These are phyloP conservation scores for Penicillium cataractarum DNA, from an alignment of 495 filamentous ascomycete species.

Conservation along the genomic window DNA sequence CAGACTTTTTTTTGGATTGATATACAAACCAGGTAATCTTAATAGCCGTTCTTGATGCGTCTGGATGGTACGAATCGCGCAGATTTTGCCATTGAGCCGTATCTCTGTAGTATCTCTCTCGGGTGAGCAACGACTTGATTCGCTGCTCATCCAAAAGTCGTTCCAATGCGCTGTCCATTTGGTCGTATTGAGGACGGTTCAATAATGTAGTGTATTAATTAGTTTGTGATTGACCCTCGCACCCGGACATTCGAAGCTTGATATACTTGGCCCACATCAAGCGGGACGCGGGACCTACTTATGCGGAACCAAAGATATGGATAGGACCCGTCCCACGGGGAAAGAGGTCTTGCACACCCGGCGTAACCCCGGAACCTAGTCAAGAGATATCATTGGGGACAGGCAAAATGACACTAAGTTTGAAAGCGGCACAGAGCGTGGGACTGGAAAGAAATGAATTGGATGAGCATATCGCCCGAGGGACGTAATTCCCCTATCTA, in stretches of 20 bases:
- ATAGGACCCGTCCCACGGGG: not conserved
- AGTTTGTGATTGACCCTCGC: not conserved
- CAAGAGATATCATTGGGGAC: not conserved
- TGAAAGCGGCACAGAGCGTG: too few species aligned
- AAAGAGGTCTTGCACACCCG: not conserved
- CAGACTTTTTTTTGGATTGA: not conserved
- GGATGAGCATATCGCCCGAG: too few species aligned
- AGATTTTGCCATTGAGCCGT: constrained; percentile 10
- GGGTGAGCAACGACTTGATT: constrained; percentile 2
- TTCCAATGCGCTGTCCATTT: not conserved
- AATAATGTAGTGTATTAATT: not conserved
- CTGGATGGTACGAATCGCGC: constrained; percentile 6
- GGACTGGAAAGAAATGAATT: too few species aligned
- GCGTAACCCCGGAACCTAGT: not conserved
- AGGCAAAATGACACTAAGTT: not conserved
- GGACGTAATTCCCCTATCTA: too few species aligned
- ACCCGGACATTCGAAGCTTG: not conserved
- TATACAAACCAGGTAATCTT: constrained; percentile 12
- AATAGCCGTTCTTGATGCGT: constrained; percentile 10
- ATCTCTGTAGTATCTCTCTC: constrained; percentile 5
- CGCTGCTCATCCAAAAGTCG: not conserved
- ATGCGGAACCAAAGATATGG: not conserved
- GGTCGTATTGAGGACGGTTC: not conserved
- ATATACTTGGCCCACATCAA: constrained; percentile 1
- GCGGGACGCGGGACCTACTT: not conserved